Percentiles rank a stretch among this genome's conserved stretches.
Conservation (phyloP, 2,329 filamentous ascomycete species). For the Colletotrichum magnum region DNA sequence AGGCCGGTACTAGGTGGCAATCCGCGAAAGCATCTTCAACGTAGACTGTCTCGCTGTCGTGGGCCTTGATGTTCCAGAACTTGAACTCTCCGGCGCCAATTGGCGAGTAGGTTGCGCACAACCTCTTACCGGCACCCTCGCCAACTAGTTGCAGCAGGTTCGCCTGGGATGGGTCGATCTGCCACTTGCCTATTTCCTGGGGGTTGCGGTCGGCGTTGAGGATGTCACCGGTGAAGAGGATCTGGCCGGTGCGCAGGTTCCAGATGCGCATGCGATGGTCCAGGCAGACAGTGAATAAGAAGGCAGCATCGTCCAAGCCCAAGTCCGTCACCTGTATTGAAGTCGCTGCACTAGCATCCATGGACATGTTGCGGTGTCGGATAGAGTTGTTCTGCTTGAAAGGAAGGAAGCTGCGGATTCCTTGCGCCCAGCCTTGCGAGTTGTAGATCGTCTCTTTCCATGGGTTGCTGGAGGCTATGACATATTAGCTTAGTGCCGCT, state of each 20-base stretch:
- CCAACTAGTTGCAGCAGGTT: conserved; percentile 83
- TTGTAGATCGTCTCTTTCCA: conserved; percentile 84
- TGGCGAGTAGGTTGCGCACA: conserved; percentile 88
- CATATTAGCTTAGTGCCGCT: conserved; percentile 40
- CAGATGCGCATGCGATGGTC: conserved; percentile 92
- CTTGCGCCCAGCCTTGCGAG: conserved; percentile 79
- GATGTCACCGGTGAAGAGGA: conserved; percentile 84
- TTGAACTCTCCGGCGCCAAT: conserved; percentile 93
- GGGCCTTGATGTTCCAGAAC: conserved; percentile 84
- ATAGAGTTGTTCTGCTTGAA: conserved; percentile 77
- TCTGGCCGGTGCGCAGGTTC: conserved; percentile 86
- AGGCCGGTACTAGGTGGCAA: conserved; percentile 74
- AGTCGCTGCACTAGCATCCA: conserved; percentile 78
- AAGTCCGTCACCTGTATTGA: conserved; percentile 70
- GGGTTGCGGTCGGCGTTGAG: conserved; percentile 76
- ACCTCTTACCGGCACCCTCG: conserved; percentile 63
- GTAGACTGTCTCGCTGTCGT: conserved; percentile 73
- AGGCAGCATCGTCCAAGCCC: conserved; percentile 64
- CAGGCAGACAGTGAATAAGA: conserved; percentile 85
- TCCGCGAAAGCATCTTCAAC: conserved; percentile 81
- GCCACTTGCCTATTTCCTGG: conserved; percentile 80
- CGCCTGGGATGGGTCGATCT: conserved; percentile 83
- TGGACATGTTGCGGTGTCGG: conserved; percentile 72
- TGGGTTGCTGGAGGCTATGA: conserved; percentile 48
- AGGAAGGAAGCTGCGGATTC: conserved; percentile 75